Conservation (phyloP, 2,329 filamentous ascomycete species). For the Sporothrix brasiliensis region DNA sequence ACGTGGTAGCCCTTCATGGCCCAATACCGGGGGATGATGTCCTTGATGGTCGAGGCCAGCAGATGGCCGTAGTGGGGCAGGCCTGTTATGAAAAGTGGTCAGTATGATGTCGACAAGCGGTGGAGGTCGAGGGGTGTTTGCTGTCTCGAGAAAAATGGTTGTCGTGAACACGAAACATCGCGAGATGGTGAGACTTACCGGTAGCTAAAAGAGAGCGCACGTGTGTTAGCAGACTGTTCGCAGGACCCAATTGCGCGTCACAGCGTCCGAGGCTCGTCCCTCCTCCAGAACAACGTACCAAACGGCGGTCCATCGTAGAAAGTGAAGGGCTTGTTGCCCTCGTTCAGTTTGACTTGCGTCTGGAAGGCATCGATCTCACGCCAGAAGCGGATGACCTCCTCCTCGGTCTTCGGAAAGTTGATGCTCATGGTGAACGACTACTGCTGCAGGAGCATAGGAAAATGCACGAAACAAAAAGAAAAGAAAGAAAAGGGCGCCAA, state of each 20-base stretch:
- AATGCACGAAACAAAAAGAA: not conserved
- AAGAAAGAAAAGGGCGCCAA: not conserved
- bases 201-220: constrained; percentile 1
- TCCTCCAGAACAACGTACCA: constrained; percentile 51
- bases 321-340: constrained; percentile 80
- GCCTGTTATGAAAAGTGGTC: constrained; percentile 34
- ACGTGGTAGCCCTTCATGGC: constrained; percentile 77
- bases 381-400: constrained; percentile 82
- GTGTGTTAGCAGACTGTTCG: constrained; percentile 16
- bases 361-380: constrained; percentile 90
- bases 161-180: not conserved
- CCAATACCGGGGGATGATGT: constrained; percentile 96
- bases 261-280: too few relatives aligned
- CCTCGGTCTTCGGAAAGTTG: constrained; percentile 90
- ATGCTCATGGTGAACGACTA: constrained; percentile 63
- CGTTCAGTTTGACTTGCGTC: constrained; percentile 72
- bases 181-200: constrained; percentile 4
- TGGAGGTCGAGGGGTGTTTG: not conserved
- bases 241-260: not conserved
- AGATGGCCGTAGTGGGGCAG: constrained; percentile 68
- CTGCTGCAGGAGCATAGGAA: constrained; percentile 7
- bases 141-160: not conserved
- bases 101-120: constrained; percentile 12
- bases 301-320: constrained; percentile 92
- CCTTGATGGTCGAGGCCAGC: constrained; percentile 91